A percentile compares a stretch with the other conserved stretches of the same genome.
Evolutionary conservation across 805 yeast genomes (phyloP).

Genomic region (Monosporozyma unispora): DNA sequence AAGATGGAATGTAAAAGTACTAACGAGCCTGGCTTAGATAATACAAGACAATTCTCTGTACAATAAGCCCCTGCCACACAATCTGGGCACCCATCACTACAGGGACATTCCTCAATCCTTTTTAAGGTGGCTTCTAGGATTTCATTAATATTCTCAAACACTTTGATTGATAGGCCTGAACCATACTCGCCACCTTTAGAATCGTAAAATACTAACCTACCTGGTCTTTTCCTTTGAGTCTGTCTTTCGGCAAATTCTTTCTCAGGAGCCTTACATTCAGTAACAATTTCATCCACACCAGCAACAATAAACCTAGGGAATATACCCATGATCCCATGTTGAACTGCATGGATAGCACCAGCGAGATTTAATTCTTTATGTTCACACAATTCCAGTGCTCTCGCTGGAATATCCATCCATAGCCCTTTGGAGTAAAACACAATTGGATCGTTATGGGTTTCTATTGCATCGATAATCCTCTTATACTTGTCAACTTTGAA

Average conservation of each 20-base stretch:
- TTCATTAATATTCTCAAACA: conserved; percentile 67
- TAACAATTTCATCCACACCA: conserved; percentile 67
- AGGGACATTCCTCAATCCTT: conserved; percentile 54
- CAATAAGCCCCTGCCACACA: conserved; percentile 84
- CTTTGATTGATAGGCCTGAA: conserved; percentile 69
- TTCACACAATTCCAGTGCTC: conserved; percentile 50
- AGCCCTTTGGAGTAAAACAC: conserved; percentile 63
- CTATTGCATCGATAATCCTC: conserved; percentile 86
- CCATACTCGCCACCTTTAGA: conserved; percentile 74
- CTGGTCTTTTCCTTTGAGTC: conserved; percentile 70
- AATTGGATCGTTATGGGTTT: conserved; percentile 83
- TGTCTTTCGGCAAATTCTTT: conserved; percentile 82
- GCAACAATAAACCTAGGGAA: conserved; percentile 66
- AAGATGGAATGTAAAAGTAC: conserved; percentile 55
- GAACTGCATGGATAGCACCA: conserved; percentile 95
- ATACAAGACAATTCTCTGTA: conserved; percentile 68
- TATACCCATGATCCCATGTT: conserved; percentile 77
- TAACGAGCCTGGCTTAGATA: conserved; percentile 80
- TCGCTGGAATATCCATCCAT: conserved; percentile 79
- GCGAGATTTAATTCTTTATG: conserved; percentile 59
- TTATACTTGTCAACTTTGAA: conserved; percentile 73
- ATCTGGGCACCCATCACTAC: conserved; percentile 62
- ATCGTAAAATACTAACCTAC: conserved; percentile 77
- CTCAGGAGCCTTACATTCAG: conserved; percentile 97
- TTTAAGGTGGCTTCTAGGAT: conserved; percentile 52